These are phyloP conservation scores for Yamadazyma taylorii DNA, from an alignment of 1,139 yeast species.

Conservation along the genomic window DNA sequence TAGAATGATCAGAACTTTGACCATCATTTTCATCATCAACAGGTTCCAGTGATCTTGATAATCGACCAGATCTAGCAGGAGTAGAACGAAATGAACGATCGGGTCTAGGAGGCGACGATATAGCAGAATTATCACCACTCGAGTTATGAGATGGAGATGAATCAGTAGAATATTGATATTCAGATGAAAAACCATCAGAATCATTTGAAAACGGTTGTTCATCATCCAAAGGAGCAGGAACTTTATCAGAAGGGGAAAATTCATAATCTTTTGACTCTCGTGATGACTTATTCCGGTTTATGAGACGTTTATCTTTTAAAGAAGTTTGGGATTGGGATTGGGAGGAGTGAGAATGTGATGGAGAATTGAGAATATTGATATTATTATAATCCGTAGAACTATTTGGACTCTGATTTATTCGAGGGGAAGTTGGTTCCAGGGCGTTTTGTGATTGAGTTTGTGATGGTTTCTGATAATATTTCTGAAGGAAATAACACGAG, in stretches of 20 bases:
- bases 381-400: background rate
- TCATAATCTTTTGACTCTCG: background rate
- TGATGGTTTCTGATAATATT: background rate
- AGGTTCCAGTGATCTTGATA: no score
- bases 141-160: background rate
- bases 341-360: no score
- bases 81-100: background rate
- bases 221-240: background rate
- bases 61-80: no score
- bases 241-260: background rate
- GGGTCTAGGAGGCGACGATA: background rate
- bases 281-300: background rate
- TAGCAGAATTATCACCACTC: background rate
- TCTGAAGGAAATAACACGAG: constrained; percentile 47
- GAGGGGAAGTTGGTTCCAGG: no score
- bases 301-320: constrained; percentile 3
- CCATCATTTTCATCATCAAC: background rate
- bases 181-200: background rate
- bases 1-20: background rate
- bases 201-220: constrained; percentile 2
- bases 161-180: background rate
- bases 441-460: no score
- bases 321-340: constrained; percentile 1
- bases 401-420: no score
- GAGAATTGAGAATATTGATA: background rate